A percentile compares a stretch with the other conserved stretches of the same genome.
Evolutionary conservation across 2,329 filamentous ascomycete species (phyloP).

Genomic region (Monosporascus ibericus): DNA sequence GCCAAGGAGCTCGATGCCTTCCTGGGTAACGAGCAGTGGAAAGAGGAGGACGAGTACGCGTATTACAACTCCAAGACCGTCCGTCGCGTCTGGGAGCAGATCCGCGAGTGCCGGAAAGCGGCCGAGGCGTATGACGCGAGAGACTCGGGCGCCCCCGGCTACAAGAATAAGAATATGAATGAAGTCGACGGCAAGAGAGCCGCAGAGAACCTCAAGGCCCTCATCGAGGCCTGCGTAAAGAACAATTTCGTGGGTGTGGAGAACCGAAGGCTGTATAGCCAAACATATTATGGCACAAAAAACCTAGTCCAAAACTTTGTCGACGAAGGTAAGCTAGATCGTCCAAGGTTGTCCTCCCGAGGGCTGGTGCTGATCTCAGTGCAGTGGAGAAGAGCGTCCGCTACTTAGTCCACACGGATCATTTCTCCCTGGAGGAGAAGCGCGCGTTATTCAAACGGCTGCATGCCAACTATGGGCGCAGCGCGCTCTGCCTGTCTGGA

Average conservation of each 20-base stretch:
- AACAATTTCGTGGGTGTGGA: constrained; percentile 96
- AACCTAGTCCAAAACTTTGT: constrained; percentile 84
- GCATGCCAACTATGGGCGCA: constrained; percentile 85
- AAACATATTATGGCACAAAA: constrained; percentile 98
- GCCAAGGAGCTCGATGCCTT: constrained; percentile 76
- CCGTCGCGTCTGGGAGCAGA: constrained; percentile 67
- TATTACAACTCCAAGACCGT: constrained; percentile 90
- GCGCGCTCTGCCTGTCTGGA: constrained; percentile 86
- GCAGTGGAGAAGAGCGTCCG: constrained; percentile 59
- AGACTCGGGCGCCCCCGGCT: constrained; percentile 21
- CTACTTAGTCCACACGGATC: constrained; percentile 61
- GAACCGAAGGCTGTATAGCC: constrained; percentile 89
- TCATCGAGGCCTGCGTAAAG: constrained; percentile 90
- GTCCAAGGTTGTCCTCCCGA: background rate
- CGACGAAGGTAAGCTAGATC: constrained; percentile 61
- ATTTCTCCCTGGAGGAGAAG: constrained; percentile 68
- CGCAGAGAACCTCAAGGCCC: constrained; percentile 67
- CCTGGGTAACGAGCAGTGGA: constrained; percentile 76
- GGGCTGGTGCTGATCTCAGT: background rate
- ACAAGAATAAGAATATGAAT: constrained; percentile 31
- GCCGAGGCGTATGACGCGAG: constrained; percentile 46
- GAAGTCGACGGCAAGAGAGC: constrained; percentile 38
- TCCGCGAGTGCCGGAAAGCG: constrained; percentile 56
- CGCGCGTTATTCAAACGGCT: constrained; percentile 79
- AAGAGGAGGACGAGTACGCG: constrained; percentile 67